These are phyloP conservation scores for Paulownia fortunei DNA, from an alignment of 257 asterid genomes.

Conservation along the genomic window DNA sequence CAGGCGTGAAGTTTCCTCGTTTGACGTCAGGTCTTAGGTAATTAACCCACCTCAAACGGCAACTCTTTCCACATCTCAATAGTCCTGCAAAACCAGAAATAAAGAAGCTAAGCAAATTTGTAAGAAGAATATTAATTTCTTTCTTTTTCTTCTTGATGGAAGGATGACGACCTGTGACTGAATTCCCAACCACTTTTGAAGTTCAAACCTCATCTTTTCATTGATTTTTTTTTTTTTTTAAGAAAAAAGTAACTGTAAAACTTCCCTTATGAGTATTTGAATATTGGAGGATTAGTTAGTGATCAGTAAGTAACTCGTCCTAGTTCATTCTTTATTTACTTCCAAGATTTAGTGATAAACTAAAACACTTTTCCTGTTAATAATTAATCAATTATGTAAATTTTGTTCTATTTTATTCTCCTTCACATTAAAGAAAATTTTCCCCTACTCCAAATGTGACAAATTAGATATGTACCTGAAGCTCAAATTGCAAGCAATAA, in stretches of 20 bases:
- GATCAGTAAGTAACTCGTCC: too few species aligned
- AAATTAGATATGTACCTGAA: too few species aligned
- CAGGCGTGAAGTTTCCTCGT: conserved; percentile 65
- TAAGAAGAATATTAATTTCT: background rate
- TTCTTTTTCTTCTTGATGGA: background rate
- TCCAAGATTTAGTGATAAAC: too few species aligned
- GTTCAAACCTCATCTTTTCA: background rate
- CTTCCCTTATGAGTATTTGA: background rate
- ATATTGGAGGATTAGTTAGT: too few species aligned
- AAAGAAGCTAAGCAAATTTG: background rate
- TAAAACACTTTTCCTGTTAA: too few species aligned
- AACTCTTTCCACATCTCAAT: conserved; percentile 78
- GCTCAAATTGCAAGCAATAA: too few species aligned
- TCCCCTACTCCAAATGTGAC: too few species aligned
- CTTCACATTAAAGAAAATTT: too few species aligned
- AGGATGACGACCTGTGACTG: conserved; percentile 20
- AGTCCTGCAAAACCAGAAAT: conserved; percentile 47
- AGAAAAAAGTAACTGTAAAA: background rate
- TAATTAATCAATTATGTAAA: too few species aligned
- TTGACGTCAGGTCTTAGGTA: conserved; percentile 85
- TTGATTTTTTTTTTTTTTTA: background rate
- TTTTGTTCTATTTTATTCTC: too few species aligned
- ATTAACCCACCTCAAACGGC: conserved; percentile 84
- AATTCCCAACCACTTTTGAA: conserved; percentile 1
- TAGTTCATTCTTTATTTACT: too few species aligned